Evolutionary conservation across 345 rosid species (phyloP).

Genomic region (Populus nigra): DNA sequence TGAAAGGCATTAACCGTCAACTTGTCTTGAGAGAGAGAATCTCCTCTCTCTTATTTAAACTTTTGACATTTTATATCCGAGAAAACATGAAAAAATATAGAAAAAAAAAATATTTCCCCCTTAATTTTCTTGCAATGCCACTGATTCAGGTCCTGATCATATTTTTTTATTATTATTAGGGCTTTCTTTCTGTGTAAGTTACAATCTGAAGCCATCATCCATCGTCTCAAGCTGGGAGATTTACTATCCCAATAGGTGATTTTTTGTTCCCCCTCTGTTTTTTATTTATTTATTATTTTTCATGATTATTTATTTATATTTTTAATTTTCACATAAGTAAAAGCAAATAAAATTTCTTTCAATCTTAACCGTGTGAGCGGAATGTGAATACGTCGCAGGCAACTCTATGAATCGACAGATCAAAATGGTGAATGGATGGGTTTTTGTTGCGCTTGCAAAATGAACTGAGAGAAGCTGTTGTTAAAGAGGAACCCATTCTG

Average conservation of each 20-base stretch:
- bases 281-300: not conserved
- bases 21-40: no score
- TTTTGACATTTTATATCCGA: no score
- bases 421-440: slow-evolving; percentile 79
- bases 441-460: slow-evolving; percentile 75
- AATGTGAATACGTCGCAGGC: slow-evolving; percentile 41
- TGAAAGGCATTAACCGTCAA: no score
- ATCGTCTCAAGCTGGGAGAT: slow-evolving; percentile 90
- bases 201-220: slow-evolving; percentile 64
- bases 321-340: not conserved
- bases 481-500: slow-evolving; percentile 59
- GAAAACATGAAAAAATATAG: no score
- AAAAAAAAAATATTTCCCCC: not conserved
- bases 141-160: slow-evolving; percentile 2
- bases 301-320: not conserved
- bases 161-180: slow-evolving; percentile 36
- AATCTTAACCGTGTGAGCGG: not conserved
- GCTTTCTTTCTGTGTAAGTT: slow-evolving; percentile 70
- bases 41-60: no score
- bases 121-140: not conserved
- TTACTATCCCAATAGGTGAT: slow-evolving; percentile 80
- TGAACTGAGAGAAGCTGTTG: slow-evolving; percentile 61
- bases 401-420: slow-evolving; percentile 49
- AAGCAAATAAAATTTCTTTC: not conserved
- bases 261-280: no score